phyloP scores from a whole-genome alignment of 805 yeast genomes.

The Naumovozyma castellii region DNA sequence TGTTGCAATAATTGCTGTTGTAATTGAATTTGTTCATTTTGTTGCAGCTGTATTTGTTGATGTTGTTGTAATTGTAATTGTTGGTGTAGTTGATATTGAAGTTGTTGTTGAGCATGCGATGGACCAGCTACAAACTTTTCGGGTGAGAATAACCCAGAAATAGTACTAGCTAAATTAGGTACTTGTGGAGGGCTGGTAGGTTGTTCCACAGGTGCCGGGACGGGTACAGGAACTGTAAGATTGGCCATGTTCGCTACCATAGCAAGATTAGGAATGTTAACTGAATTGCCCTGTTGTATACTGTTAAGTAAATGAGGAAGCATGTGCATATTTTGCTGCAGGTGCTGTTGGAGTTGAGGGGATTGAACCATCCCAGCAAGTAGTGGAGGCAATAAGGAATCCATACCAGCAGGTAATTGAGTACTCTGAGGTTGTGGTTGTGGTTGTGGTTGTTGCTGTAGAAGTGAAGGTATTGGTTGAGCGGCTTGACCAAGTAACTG shows the following conservation, averaged over 20 bases:
- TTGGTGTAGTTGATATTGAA: constrained; percentile 16
- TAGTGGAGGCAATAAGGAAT: not conserved
- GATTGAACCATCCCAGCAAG: not conserved
- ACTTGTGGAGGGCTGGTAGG: not conserved
- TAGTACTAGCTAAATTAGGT: not conserved
- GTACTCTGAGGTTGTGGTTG: not conserved
- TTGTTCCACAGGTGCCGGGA: not conserved
- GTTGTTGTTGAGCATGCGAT: constrained; percentile 11
- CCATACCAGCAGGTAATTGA: not conserved
- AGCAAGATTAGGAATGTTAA: not conserved
- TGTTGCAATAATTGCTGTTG: constrained; percentile 15
- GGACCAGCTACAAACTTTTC: constrained; percentile 3
- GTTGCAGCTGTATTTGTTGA: constrained; percentile 15
- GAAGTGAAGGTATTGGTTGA: not conserved
- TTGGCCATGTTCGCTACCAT: not conserved
- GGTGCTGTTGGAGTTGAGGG: not conserved
- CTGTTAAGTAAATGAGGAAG: not conserved
- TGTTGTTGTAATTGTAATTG: constrained; percentile 15
- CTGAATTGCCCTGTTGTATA: not conserved
- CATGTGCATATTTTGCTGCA: not conserved
- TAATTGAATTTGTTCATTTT: constrained; percentile 14
- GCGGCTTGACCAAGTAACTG: not conserved
- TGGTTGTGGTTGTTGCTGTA: not conserved
- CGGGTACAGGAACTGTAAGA: not conserved
- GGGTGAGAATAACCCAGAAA: not conserved